Evolutionary conservation across 2,329 filamentous ascomycete species (phyloP), one percentile per base, ranked within the genome.

Genomic region (Rhynchosporium agropyri): DNA sequence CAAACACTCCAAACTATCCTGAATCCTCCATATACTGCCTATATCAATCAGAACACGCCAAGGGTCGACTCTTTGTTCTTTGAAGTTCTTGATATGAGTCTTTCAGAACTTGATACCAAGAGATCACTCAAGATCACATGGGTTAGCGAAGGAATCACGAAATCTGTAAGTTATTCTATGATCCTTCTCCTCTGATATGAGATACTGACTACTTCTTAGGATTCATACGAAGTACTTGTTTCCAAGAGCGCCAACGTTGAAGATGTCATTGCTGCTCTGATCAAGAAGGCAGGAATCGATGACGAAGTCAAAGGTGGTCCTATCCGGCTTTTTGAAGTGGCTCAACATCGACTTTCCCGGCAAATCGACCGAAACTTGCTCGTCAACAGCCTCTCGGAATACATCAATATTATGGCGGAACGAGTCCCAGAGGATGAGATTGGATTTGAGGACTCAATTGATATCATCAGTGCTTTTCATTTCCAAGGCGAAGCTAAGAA

Each of bases 51-150:
- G 62, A 87, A 83, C 38, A 90, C 92, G 73, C 84, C 88, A 60
- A 78, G 83, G 9, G 5, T 36, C 26, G 94, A 98, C 76, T 86
- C 89, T 0, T 81, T 99, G 58, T 98, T 89, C 76, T 99, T 93
- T 73, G 95, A 99, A 75, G 86, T 98, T 33, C 79, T 99, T 46
- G 95, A 99, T 67, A 96, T 97, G 81, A 97, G 92, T 71, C 79
- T 99, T 53, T 90, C 91, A 29, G 96, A 99, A 76, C 82, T 96
- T 49, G 95, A 99, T 73, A 95, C 91, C 62, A 95, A 96, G 80
- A 97, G 96, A 80, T 86, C 81, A 62, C 79, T 98, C 67, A 94
- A 91, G 75, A 79, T 99, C 54, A 90, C 83, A 1, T 94, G 90
- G 86, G 80, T 99, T 51, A 90, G 89, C 46, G 95, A 99, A 67